phyloP scores from a whole-genome alignment of 1,284 basidiomycete genomes.

The Heterobasidion irregulare region DNA sequence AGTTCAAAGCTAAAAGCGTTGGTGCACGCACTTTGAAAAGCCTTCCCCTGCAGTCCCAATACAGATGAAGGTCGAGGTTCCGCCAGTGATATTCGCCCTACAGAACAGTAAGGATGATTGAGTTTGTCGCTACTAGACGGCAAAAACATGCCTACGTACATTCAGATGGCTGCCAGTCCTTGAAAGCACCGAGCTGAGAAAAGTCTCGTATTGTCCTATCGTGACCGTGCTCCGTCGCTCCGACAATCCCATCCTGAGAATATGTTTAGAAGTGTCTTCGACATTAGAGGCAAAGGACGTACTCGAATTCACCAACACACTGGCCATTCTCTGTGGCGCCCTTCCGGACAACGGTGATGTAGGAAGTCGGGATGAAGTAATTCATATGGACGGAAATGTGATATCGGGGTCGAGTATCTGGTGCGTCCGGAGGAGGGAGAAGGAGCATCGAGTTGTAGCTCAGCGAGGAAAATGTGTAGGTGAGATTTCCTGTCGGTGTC shows the following conservation, averaged over 20 bases:
- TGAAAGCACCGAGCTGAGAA: not conserved
- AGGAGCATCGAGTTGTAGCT: constrained; percentile 24
- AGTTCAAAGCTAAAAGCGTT: not conserved
- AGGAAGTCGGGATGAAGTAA: constrained; percentile 29
- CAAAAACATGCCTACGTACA: not conserved
- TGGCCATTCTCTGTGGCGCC: constrained; percentile 22
- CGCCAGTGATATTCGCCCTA: not conserved
- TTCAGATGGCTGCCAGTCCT: not conserved
- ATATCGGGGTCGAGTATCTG: constrained; percentile 23
- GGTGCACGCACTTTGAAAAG: not conserved
- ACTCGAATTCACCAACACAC: constrained; percentile 32
- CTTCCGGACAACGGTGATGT: constrained; percentile 27
- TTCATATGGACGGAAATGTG: constrained; percentile 28
- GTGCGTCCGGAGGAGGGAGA: constrained; percentile 10
- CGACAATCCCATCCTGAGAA: not conserved
- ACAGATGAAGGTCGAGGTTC: not conserved
- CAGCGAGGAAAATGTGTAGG: constrained; percentile 23
- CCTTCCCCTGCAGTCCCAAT: not conserved
- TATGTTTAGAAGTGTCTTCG: too few relatives aligned
- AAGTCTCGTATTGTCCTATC: not conserved
- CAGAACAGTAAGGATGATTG: not conserved
- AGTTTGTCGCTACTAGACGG: too few relatives aligned
- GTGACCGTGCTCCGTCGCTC: not conserved
- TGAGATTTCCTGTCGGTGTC: constrained; percentile 4
- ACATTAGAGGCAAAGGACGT: constrained; percentile 2